Evolutionary conservation across 2,329 filamentous ascomycete species (phyloP), one percentile per base, ranked within the genome.

Genomic region (Cadophora sp.): DNA sequence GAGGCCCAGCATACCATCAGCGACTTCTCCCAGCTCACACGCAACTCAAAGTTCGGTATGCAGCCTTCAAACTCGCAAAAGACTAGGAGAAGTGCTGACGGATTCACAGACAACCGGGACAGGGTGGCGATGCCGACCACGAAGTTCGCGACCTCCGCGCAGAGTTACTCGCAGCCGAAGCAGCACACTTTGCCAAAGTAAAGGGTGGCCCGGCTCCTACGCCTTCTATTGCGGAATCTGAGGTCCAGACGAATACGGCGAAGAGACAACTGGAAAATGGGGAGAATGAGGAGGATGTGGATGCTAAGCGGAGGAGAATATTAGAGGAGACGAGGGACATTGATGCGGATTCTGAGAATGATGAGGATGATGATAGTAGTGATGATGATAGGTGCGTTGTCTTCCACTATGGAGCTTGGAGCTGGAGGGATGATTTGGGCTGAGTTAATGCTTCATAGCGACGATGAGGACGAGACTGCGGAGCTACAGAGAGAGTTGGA

Each of bases 1-100:
- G 94, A 76, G 96, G 96, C 59, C 92, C 93, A 61, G 95, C 94
- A 75, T 98, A 97, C 83, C 96, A 99, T 79, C 95, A 98, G 81
- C 92, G 96, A 75, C 91, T 98, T 19, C 90, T 97, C 16, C 95
- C 96, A 40, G 96, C 96, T 37, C 92, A 99, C 80, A 98, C 93
- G 14, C 90, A 93, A 72, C 90, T 99, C 78, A 99, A 99, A 83
- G 92, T 91, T 78, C 89, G 93, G 84, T 90, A 87, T 58, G 83
- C 67, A 7, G 22, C 19, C 31, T 22, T 16, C 16, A 11, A 7
- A 14, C 46, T 9, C 6, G 46, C 14, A 55, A 8, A 24, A 12
- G 11, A 34, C 4, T 22, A 43, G 27, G 5, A n/a, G 12, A 37
- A 22, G 59, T 37, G 66, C 75, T 79, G 64, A 77, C 48, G 22